These are phyloP conservation scores for Zasmidium angulare DNA, from an alignment of 2,329 filamentous ascomycete species.

Conservation along the genomic window DNA sequence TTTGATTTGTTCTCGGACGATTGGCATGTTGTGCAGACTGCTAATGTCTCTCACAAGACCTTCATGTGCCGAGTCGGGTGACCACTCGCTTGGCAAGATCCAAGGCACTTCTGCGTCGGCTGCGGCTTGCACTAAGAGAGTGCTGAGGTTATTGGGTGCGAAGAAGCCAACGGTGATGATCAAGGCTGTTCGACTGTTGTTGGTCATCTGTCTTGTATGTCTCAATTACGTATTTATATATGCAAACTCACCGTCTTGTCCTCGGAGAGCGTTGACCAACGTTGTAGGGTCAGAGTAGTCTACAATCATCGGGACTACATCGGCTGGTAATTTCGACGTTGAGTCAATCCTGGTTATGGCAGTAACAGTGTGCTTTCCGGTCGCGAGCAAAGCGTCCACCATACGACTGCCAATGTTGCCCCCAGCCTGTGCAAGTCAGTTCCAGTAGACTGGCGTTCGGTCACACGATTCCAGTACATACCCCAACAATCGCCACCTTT, in stretches of 20 bases:
- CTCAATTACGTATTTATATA: no score
- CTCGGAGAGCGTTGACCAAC: slow-evolving; percentile 33
- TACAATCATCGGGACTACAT: slow-evolving; percentile 40
- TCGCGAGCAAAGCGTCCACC: slow-evolving; percentile 39
- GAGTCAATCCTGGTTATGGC: slow-evolving; percentile 49
- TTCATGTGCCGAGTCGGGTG: slow-evolving; percentile 11
- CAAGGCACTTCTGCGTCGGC: not conserved
- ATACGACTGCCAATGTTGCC: slow-evolving; percentile 24
- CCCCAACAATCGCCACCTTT: slow-evolving; percentile 43
- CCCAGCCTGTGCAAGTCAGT: not conserved
- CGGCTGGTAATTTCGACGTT: slow-evolving; percentile 41
- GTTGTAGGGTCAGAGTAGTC: slow-evolving; percentile 48
- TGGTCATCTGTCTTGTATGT: no score
- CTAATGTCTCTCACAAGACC: slow-evolving; percentile 13
- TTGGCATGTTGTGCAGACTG: slow-evolving; percentile 8
- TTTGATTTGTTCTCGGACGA: slow-evolving; percentile 16
- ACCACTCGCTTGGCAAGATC: slow-evolving; percentile 6
- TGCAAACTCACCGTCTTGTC: no score
- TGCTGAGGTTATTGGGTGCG: not conserved
- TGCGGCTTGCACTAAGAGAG: not conserved
- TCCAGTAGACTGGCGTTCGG: slow-evolving; percentile 1
- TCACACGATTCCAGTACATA: not conserved
- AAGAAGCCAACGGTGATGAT: not conserved
- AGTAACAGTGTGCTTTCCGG: slow-evolving; percentile 50
- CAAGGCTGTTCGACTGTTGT: no score